Evolutionary conservation across 106 monocot genomes (phyloP).

Genomic region (Dioscorea dumetorum): DNA sequence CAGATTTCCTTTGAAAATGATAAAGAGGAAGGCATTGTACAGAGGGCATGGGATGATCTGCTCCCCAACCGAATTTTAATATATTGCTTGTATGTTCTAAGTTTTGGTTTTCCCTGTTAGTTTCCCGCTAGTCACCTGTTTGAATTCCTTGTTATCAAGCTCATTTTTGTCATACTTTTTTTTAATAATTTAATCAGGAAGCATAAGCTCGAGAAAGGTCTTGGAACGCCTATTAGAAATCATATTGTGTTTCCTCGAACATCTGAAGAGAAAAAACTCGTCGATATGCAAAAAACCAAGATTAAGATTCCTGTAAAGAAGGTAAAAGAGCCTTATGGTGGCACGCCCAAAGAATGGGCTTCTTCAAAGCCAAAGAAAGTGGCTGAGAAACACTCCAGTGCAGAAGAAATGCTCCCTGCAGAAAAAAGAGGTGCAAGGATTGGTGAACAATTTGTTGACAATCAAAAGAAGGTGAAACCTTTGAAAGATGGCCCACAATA

Average conservation of each 20-base stretch:
- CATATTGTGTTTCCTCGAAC: constrained; percentile 28
- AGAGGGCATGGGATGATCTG: constrained; percentile 43
- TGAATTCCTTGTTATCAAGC: neutral
- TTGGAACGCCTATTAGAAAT: constrained; percentile 28
- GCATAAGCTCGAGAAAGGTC: constrained; percentile 24
- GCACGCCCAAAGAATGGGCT: neutral
- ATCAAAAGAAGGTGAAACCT: constrained; percentile 9
- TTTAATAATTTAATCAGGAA: constrained; percentile 13
- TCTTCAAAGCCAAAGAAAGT: constrained; percentile 1
- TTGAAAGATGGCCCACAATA: neutral
- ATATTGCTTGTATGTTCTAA: constrained; percentile 34
- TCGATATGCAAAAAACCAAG: neutral
- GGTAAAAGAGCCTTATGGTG: constrained; percentile 1
- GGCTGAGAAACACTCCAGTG: neutral
- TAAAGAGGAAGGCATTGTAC: constrained; percentile 23
- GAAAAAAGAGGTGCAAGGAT: neutral
- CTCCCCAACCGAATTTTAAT: constrained; percentile 44
- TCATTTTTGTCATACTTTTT: neutral
- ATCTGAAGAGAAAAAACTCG: constrained; percentile 6
- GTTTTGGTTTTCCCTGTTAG: neutral
- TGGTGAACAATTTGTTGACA: neutral
- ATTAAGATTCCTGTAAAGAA: constrained; percentile 10
- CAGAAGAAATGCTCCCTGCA: neutral
- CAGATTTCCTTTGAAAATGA: constrained; percentile 26
- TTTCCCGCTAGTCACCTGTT: neutral